Evolutionary conservation across 768 basidiomycete species (phyloP).

Genomic region (Auriscalpium microsporum): DNA sequence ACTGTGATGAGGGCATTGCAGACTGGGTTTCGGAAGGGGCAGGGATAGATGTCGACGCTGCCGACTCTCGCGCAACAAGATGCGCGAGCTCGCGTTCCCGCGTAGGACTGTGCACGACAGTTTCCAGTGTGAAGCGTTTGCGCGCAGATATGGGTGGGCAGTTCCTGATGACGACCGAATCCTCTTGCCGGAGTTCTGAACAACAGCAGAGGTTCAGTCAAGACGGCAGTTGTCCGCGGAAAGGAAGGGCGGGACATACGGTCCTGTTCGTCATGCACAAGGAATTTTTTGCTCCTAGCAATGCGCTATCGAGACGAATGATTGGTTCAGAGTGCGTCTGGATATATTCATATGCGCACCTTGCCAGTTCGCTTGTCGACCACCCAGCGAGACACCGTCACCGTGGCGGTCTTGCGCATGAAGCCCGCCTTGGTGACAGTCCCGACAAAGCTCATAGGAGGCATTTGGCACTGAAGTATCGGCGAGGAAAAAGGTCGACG

Average conservation of each 20-base stretch:
- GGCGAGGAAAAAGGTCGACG: too few species aligned
- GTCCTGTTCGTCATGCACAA: conserved; percentile 67
- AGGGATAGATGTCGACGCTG: too few species aligned
- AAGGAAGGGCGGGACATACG: conserved; percentile 34
- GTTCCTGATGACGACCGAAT: conserved; percentile 70
- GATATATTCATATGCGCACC: conserved; percentile 31
- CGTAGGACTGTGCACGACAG: conserved; percentile 60
- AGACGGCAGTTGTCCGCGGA: too few species aligned
- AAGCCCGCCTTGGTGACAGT: conserved; percentile 72
- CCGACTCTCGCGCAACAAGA: background rate
- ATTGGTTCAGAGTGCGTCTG: conserved; percentile 5
- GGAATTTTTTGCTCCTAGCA: conserved; percentile 68
- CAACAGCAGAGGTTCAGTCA: background rate
- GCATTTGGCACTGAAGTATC: conserved; percentile 36
- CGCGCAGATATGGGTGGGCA: conserved; percentile 73
- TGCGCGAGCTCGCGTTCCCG: conserved; percentile 27
- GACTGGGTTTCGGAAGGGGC: too few species aligned
- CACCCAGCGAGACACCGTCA: conserved; percentile 68
- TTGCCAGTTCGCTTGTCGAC: conserved; percentile 71
- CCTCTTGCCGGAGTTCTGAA: conserved; percentile 56
- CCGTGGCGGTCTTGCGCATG: conserved; percentile 82
- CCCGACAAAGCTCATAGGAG: conserved; percentile 69
- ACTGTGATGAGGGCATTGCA: too few species aligned
- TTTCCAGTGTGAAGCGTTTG: conserved; percentile 69
- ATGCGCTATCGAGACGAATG: conserved; percentile 40